A percentile compares a stretch with the other conserved stretches of the same genome.
These are phyloP conservation scores for Candida xyloterini DNA, from an alignment of 805 yeast genomes.

Conservation along the genomic window DNA sequence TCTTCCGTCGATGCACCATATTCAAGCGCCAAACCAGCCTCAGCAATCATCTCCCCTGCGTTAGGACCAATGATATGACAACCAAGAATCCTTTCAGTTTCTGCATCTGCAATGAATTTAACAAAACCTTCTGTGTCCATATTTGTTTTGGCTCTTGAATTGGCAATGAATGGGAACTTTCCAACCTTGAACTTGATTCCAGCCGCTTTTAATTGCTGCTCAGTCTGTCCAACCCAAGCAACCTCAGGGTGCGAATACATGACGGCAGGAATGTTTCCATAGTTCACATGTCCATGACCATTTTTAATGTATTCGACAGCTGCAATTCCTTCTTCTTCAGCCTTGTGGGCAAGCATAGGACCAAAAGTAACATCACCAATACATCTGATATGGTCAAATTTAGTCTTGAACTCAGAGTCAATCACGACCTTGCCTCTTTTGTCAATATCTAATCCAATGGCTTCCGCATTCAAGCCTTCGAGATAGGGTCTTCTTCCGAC, in stretches of 20 bases:
- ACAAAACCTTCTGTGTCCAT: conserved; percentile 96
- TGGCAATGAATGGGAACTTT: conserved; percentile 97
- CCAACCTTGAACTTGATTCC: conserved; percentile 92
- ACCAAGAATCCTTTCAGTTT: conserved; percentile 94
- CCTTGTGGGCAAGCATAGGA: conserved; percentile 99
- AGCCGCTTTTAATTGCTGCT: conserved; percentile 88
- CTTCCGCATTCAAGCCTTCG: conserved; percentile 84
- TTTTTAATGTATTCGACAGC: conserved; percentile 91
- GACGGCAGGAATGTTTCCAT: conserved; percentile 95
- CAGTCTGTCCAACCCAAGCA: conserved; percentile 98
- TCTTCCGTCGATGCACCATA: conserved; percentile 99
- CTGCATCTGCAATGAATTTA: conserved; percentile 92
- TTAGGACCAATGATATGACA: conserved; percentile 96
- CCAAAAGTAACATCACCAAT: conserved; percentile 99
- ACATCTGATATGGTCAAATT: conserved; percentile 89
- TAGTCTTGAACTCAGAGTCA: conserved; percentile 90
- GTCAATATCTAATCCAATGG: conserved; percentile 86
- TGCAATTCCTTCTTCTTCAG: conserved; percentile 99
- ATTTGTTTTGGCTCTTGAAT: conserved; percentile 99
- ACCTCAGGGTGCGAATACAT: conserved; percentile 99
- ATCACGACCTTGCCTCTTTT: conserved; percentile 91
- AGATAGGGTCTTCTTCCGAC: conserved; percentile 99
- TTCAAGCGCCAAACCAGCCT: conserved; percentile 95
- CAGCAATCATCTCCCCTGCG: conserved; percentile 99
- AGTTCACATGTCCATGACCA: conserved; percentile 98